Percentiles rank a stretch among this genome's conserved stretches.
Evolutionary conservation across 2,329 filamentous ascomycete genomes (phyloP).

Genomic region (Zasmidium cellare): DNA sequence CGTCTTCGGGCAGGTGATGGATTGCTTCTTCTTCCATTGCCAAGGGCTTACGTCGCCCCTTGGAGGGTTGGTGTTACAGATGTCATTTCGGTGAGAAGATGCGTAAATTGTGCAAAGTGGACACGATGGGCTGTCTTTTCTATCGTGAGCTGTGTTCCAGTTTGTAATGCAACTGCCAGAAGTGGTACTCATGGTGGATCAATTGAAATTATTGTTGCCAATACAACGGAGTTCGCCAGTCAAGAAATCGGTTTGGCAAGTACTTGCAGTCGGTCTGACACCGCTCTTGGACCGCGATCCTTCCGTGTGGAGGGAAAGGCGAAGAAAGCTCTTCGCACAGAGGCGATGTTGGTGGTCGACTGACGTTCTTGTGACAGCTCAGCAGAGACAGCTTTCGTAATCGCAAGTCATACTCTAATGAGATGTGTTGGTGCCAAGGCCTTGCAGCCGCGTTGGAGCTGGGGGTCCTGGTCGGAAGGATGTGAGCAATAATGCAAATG

Average conservation of each 20-base stretch:
- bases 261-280: neutral
- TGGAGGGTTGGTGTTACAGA: neutral
- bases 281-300: neutral
- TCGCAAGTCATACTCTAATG: neutral
- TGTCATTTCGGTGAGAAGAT: neutral
- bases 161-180: neutral
- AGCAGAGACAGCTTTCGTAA: neutral
- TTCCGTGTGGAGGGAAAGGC: neutral
- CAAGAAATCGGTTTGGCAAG: no score
- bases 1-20: no score
- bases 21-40: neutral
- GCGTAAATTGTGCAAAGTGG: neutral
- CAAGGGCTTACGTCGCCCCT: neutral
- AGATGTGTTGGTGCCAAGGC: neutral
- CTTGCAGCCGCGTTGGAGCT: neutral
- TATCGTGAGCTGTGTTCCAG: neutral
- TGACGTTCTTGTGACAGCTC: conserved; percentile 2
- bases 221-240: neutral
- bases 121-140: no score
- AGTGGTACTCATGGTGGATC: neutral
- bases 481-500: neutral
- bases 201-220: neutral
- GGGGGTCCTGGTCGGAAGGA: neutral
- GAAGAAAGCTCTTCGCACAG: neutral
- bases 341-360: neutral